These are phyloP conservation scores for Leccinum incarnatum DNA, from an alignment of 768 basidiomycete species.

Conservation along the genomic window DNA sequence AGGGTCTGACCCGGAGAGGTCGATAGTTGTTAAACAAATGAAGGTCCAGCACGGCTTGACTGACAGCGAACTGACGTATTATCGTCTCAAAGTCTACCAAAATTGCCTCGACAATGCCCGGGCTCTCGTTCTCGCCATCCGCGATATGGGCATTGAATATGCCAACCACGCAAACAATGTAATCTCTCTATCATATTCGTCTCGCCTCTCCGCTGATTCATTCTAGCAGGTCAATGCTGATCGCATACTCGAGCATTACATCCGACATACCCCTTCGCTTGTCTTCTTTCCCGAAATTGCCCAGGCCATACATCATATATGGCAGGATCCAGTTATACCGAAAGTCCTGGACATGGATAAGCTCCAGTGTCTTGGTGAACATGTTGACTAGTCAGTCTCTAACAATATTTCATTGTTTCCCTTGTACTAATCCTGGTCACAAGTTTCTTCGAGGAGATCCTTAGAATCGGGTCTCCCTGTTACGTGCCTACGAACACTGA, in stretches of 20 bases:
- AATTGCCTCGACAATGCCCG: not conserved
- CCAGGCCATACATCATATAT: not conserved
- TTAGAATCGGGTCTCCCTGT: slow-evolving; percentile 1
- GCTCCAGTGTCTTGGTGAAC: not conserved
- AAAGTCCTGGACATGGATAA: not conserved
- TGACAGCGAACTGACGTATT: not conserved
- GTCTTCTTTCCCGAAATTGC: not conserved
- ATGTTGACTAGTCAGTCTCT: not conserved
- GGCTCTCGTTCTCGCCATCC: not conserved
- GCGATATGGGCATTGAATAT: not conserved
- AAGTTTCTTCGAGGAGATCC: slow-evolving; percentile 1
- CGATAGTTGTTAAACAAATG: slow-evolving; percentile 1
- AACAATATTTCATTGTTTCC: not conserved
- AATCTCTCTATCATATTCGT: not conserved
- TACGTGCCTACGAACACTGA: not conserved
- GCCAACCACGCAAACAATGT: not conserved
- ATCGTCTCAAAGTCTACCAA: not conserved
- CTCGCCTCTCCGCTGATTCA: not conserved
- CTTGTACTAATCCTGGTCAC: not conserved
- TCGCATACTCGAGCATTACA: not conserved
- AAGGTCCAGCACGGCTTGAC: slow-evolving; percentile 6
- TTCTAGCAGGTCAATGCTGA: not conserved
- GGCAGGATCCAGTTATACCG: slow-evolving; percentile 2
- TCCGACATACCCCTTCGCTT: not conserved
- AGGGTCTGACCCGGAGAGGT: not conserved